phyloP scores from a whole-genome alignment of 2,329 filamentous ascomycete species.

The Fusarium zealandicum region DNA sequence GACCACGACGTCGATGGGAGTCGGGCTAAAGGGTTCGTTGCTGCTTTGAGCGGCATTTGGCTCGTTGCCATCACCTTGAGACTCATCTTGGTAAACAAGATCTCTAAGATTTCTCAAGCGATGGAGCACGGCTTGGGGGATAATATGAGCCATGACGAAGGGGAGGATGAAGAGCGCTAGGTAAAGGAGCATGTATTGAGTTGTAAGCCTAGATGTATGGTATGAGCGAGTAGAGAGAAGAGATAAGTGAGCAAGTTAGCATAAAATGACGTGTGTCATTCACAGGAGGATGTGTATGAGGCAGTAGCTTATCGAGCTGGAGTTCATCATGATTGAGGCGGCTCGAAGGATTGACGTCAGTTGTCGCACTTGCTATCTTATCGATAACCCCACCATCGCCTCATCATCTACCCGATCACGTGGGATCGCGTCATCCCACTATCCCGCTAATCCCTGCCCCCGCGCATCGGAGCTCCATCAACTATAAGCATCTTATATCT shows the following conservation, averaged over 20 bases:
- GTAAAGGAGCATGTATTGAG: slow-evolving; percentile 26
- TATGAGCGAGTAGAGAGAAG: not conserved
- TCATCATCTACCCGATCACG: slow-evolving; percentile 22
- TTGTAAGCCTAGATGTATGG: not conserved
- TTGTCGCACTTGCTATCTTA: slow-evolving; percentile 25
- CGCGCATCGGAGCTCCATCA: slow-evolving; percentile 29
- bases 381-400: slow-evolving; percentile 3
- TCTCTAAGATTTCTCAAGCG: slow-evolving; percentile 25
- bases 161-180: slow-evolving; percentile 20
- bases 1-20: slow-evolving; percentile 57
- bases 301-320: too few relatives aligned
- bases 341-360: slow-evolving; percentile 25
- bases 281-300: slow-evolving; percentile 7
- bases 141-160: slow-evolving; percentile 42
- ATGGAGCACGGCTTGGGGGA: slow-evolving; percentile 34
- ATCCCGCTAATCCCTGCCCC: slow-evolving; percentile 22
- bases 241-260: not conserved
- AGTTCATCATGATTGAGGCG: slow-evolving; percentile 3
- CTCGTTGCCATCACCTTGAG: not conserved
- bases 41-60: not conserved
- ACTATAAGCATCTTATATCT: slow-evolving; percentile 19
- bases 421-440: slow-evolving; percentile 41
- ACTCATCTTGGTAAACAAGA: slow-evolving; percentile 1
- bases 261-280: slow-evolving; percentile 28
- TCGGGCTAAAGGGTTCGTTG: slow-evolving; percentile 45